Base-by-base conservation (phyloP, 1,284 basidiomycete genomes). In the Irpex sp. region DNA sequence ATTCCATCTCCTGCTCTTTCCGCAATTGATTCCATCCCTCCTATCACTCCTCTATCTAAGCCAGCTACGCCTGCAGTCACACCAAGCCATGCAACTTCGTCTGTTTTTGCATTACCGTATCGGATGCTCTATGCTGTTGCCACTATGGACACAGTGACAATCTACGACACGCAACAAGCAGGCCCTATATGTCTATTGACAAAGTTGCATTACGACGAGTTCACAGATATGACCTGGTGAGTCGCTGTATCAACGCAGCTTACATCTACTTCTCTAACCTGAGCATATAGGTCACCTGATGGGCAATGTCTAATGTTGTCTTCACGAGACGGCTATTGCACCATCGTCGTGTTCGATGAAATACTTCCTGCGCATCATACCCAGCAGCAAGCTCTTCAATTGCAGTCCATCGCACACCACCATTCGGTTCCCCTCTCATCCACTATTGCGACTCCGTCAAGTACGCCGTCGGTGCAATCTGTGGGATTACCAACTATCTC, bases 101-200 rank as follows among this genome's bases (percentile, higher is more conserved):
- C 89, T 31, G 81, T 97, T 5, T 97, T 99, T 73, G 88, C 92
- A 9, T 77, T 98, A 58, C 94, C 95, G 0, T 98, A 98, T 74
- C 84, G 97, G 55, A 94, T 98, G 89, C 77, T 98, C 50, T 99
- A 94, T 72, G 95, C 97, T 0, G 94, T 99, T 7, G 93, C 95
- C 51, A 98, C 97, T 26, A 97, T 96, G 86, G 97, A 99, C 74
- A 92, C 93, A 0, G 89, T 99, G 21, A 85, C 94, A 61, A 90
- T 99, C 62, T 97, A 99, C 75, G 97, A 99, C 75, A 98, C 97
- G 3, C 97, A 99, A 76, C 97, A 99, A 78, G 85, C 94, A 0
- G 87, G 92, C 0, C 53, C 97, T 0, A 85, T 98, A 51, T 96
- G 94, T 74, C 82, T 98, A 70, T 86, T 99, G 71, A 94, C 92